A percentile compares a stretch with the other conserved stretches of the same genome.
phyloP scores from a whole-genome alignment of 768 basidiomycete species.

The Boletus rubropictus region DNA sequence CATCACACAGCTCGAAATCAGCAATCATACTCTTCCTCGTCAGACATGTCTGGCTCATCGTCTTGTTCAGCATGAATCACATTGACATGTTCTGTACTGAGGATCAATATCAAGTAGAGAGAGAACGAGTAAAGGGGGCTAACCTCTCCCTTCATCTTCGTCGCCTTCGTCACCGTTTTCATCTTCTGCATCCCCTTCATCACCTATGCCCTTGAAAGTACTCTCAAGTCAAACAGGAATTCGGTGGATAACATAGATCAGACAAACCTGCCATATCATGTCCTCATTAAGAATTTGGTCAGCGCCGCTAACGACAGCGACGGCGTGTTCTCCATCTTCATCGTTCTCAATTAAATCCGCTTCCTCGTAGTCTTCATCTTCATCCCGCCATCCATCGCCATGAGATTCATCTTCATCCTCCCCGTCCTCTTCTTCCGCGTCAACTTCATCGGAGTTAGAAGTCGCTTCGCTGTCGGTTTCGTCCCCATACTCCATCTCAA shows the following conservation, averaged over 20 bases:
- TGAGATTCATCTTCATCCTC: conserved; percentile 48
- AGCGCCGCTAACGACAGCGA: conserved; percentile 48
- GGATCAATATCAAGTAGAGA: conserved; percentile 8
- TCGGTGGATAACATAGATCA: not conserved
- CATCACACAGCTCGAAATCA: not conserved
- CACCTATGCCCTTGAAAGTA: conserved; percentile 46
- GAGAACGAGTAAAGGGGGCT: not conserved
- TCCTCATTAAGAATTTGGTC: conserved; percentile 45
- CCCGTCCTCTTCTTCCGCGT: conserved; percentile 57
- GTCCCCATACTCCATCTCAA: conserved; percentile 84
- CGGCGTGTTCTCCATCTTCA: conserved; percentile 43
- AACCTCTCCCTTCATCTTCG: conserved; percentile 26
- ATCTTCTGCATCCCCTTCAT: conserved; percentile 48
- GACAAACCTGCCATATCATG: conserved; percentile 54
- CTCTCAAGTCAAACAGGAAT: conserved; percentile 8
- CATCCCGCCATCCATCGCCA: conserved; percentile 51
- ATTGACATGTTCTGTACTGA: conserved; percentile 42
- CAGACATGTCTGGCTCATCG: conserved; percentile 58
- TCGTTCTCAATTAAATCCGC: conserved; percentile 60
- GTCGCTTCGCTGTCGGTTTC: conserved; percentile 80
- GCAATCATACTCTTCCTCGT: conserved; percentile 56
- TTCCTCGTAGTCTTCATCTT: conserved; percentile 51
- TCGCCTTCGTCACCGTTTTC: conserved; percentile 58
- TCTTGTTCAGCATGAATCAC: conserved; percentile 60
- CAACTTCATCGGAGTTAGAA: conserved; percentile 67